phyloP scores from a whole-genome alignment of 805 yeast species.

The Candida arabinofermentans region DNA sequence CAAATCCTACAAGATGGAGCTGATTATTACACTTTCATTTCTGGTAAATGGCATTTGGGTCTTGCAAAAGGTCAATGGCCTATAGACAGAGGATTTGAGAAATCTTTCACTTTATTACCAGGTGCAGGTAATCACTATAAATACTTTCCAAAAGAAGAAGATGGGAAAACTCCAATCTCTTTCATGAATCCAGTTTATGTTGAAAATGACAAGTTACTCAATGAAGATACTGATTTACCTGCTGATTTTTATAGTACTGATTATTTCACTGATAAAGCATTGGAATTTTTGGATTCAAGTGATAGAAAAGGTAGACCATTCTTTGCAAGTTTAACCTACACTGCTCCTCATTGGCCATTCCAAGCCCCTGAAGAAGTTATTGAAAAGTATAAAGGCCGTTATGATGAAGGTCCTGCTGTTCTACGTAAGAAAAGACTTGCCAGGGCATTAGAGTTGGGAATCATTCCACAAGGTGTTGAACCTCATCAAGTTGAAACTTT shows the following conservation, averaged over 20 bases:
- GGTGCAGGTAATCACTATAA: slow-evolving; percentile 58
- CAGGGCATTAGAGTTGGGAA: slow-evolving; percentile 41
- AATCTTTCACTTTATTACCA: slow-evolving; percentile 45
- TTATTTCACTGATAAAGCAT: slow-evolving; percentile 40
- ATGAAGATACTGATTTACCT: slow-evolving; percentile 36
- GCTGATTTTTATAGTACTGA: slow-evolving; percentile 45
- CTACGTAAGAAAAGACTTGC: slow-evolving; percentile 37
- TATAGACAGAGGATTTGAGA: slow-evolving; percentile 44
- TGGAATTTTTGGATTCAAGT: slow-evolving; percentile 33
- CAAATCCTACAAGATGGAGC: slow-evolving; percentile 46
- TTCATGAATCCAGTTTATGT: slow-evolving; percentile 39
- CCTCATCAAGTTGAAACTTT: slow-evolving; percentile 43
- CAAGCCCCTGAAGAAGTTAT: slow-evolving; percentile 52
- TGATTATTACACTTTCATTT: slow-evolving; percentile 42
- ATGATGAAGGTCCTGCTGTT: slow-evolving; percentile 46
- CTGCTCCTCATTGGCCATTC: slow-evolving; percentile 67
- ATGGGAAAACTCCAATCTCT: slow-evolving; percentile 19
- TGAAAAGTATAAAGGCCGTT: slow-evolving; percentile 43
- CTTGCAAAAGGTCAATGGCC: slow-evolving; percentile 46
- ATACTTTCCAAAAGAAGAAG: slow-evolving; percentile 35
- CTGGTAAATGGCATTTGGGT: slow-evolving; percentile 65
- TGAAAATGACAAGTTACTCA: slow-evolving; percentile 35
- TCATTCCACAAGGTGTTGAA: slow-evolving; percentile 38
- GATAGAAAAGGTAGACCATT: slow-evolving; percentile 45
- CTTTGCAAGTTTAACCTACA: slow-evolving; percentile 50